A percentile compares a stretch with the other conserved stretches of the same genome.
Conservation (phyloP, 2,329 filamentous ascomycete species). For the Arthrobotrys sphaeroides region DNA sequence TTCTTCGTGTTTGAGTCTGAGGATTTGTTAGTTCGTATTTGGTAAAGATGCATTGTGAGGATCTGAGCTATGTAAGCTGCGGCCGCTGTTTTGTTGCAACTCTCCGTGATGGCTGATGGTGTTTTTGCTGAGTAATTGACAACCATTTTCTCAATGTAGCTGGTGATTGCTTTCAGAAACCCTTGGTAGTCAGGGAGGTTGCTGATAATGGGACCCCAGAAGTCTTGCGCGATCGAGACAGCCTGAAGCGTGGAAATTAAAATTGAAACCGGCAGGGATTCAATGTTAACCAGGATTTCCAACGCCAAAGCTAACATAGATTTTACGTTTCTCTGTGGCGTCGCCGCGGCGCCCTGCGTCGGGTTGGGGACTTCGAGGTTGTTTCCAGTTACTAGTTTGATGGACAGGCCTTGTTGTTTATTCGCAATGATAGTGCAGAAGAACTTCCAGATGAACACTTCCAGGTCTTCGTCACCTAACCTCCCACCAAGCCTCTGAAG, state of each 20-base stretch:
- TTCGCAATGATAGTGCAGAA: slow-evolving; percentile 86
- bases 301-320: slow-evolving; percentile 81
- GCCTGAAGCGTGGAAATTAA: slow-evolving; percentile 84
- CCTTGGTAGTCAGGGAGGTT: slow-evolving; percentile 76
- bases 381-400: slow-evolving; percentile 85
- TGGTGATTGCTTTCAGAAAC: slow-evolving; percentile 77
- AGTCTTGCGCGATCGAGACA: slow-evolving; percentile 85
- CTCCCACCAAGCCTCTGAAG: slow-evolving; percentile 81
- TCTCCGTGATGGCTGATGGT: slow-evolving; percentile 61
- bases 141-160: slow-evolving; percentile 68
- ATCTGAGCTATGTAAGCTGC: slow-evolving; percentile 87
- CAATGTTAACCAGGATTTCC: slow-evolving; percentile 73
- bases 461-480: slow-evolving; percentile 72
- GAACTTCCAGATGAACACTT: slow-evolving; percentile 81
- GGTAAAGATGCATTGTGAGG: slow-evolving; percentile 88
- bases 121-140: slow-evolving; percentile 57
- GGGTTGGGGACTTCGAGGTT: slow-evolving; percentile 59
- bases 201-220: slow-evolving; percentile 93
- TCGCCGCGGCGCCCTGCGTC: slow-evolving; percentile 61
- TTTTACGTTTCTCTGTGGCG: slow-evolving; percentile 62
- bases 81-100: slow-evolving; percentile 63
- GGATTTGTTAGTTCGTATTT: slow-evolving; percentile 67
- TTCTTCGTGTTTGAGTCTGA: slow-evolving; percentile 70
- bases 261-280: slow-evolving; percentile 71
- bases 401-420: slow-evolving; percentile 94